Evolutionary conservation across 352 stramenopile species (phyloP).

Genomic region (Achlya hypogyna): DNA sequence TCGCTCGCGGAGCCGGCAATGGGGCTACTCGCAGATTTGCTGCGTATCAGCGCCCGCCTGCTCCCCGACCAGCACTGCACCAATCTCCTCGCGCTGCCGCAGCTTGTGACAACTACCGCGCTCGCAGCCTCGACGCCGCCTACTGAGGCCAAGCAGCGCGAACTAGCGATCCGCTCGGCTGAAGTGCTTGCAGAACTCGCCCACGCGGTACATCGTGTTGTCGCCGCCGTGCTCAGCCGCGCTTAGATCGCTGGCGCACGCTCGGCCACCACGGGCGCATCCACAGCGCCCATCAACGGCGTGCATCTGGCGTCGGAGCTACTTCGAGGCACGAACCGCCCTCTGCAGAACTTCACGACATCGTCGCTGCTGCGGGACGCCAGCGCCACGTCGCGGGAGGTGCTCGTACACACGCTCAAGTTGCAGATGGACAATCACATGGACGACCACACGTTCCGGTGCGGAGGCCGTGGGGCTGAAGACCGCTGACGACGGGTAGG

Average conservation of each 20-base stretch:
- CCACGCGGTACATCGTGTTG: constrained; percentile 35
- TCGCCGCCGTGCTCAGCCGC: no score
- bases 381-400: constrained; percentile 69
- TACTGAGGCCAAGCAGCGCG: constrained; percentile 61
- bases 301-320: constrained; percentile 80
- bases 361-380: constrained; percentile 28
- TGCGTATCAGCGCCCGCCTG: constrained; percentile 74
- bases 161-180: constrained; percentile 77
- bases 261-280: not conserved
- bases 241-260: no score
- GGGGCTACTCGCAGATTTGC: constrained; percentile 69
- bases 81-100: constrained; percentile 61
- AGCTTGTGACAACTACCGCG: constrained; percentile 71
- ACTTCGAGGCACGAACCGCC: constrained; percentile 78
- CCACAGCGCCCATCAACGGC: constrained; percentile 51
- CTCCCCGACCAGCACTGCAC: constrained; percentile 79
- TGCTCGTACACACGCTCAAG: constrained; percentile 83
- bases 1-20: constrained; percentile 75
- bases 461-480: not conserved
- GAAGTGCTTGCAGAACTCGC: constrained; percentile 80
- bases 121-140: constrained; percentile 61
- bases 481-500: constrained; percentile 26
- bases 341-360: constrained; percentile 37
- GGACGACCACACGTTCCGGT: constrained; percentile 70
- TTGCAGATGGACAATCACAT: constrained; percentile 82